Base-by-base conservation (phyloP, 1,139 yeast species). In the Yamadazyma atmosphaerica region DNA sequence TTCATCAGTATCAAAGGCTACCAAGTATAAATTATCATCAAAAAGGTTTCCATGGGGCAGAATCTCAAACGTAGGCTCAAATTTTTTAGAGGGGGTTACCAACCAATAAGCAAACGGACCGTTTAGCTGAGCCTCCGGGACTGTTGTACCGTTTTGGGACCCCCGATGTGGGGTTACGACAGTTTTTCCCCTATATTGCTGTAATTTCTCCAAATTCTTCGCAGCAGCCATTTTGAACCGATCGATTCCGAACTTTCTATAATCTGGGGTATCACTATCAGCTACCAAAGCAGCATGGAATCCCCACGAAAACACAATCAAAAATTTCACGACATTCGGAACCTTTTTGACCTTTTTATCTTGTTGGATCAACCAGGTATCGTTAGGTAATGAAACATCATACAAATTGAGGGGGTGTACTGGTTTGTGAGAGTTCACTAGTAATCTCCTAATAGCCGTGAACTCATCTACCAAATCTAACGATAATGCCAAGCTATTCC, bases 231-330 rank as follows among this genome's bases (percentile, higher is more conserved):
- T 62, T 43, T 72, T 68, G 58, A 89, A 89, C 41, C 96, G 64
- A 31, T 77, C 79, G 5, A 72, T 51, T 0, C 96, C 96, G 44
- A 73, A 68, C 38, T 71, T 68, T 28, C 89, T 67, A 54, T 83
- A 62, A 50, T 83, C 85, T 0, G 83, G 81, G 1, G 82, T 72
- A 49, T 87, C 94, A 40, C 86, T 81, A 54, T 77, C 87, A 17
- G 92, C 92, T 2, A 89, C 92, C 38, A 89, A 60, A 3, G 90
- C 76, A 1, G 96, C 90, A 60, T 89, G 97, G 47, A 87, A 77
- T 1, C 83, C 95, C 88, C 95, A 83, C 0, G 96, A 86, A 0
- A 81, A 68, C 2, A 88, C 95, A 2, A 86, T 87, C 22, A 82
- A 51, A 44, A 86, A 83, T 34, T 57, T 52, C 28, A 74, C 56